phyloP scores from a whole-genome alignment of 768 basidiomycete species.

The Xerocomus brunneocitrinus region DNA sequence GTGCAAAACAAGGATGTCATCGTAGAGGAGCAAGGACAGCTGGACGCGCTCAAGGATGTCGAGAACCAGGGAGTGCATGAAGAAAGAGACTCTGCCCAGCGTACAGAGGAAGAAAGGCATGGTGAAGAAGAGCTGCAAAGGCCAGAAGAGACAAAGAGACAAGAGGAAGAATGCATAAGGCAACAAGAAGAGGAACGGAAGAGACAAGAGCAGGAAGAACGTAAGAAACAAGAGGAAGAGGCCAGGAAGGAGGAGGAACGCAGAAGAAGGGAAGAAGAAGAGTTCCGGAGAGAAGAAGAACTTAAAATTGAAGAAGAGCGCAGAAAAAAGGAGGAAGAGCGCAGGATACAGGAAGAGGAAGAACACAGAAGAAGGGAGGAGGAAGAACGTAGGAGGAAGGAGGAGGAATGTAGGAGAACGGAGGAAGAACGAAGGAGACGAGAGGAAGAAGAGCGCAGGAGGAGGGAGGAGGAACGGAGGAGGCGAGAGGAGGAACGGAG shows the following conservation, averaged over 20 bases:
- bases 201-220: conserved; percentile 26
- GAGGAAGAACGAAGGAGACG: conserved; percentile 9
- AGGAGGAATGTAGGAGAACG: conserved; percentile 21
- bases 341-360: conserved; percentile 38
- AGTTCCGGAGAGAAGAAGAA: neutral
- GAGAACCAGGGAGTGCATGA: neutral
- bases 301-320: conserved; percentile 23
- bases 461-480: neutral
- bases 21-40: neutral
- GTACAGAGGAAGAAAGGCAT: conserved; percentile 1
- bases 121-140: conserved; percentile 3
- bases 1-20: conserved; percentile 14
- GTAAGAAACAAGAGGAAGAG: conserved; percentile 17
- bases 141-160: neutral
- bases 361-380: conserved; percentile 16
- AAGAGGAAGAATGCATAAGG: neutral
- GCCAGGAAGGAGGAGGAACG: neutral
- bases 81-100: neutral
- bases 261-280: conserved; percentile 14
- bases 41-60: neutral
- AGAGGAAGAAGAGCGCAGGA: conserved; percentile 14
- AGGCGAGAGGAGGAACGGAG: neutral
- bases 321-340: conserved; percentile 35
- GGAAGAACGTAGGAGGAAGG: conserved; percentile 41
- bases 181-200: conserved; percentile 18